These are phyloP conservation scores for Arachis monticola DNA, from an alignment of 331 rosid species.

Conservation along the genomic window DNA sequence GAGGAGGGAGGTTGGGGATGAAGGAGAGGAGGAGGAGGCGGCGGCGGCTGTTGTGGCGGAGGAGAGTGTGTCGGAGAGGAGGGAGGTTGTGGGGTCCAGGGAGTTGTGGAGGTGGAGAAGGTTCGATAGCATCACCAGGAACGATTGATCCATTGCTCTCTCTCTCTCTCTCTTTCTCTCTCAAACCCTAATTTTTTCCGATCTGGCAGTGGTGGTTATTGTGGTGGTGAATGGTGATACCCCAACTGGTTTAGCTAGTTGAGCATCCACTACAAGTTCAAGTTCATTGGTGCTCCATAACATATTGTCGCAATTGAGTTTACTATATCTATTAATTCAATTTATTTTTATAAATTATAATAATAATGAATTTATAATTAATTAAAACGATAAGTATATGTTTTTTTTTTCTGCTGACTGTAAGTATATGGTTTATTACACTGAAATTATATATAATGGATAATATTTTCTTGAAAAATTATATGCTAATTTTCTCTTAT, in stretches of 20 bases:
- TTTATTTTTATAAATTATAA: no score
- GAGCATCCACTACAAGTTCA: not conserved
- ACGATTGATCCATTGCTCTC: conserved; percentile 69
- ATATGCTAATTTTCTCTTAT: no score
- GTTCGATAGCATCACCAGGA: conserved; percentile 80
- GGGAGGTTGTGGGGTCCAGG: conserved; percentile 79
- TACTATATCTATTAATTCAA: no score
- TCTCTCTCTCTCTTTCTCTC: not conserved
- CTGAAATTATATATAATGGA: no score
- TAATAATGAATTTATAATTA: no score
- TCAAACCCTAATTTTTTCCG: conserved; percentile 25
- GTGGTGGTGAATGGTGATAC: not conserved
- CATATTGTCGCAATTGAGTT: no score
- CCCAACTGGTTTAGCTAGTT: not conserved
- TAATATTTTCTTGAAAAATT: no score
- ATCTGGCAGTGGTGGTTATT: not conserved
- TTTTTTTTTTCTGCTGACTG: no score
- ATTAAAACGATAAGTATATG: no score
- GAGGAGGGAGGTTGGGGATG: conserved; percentile 71
- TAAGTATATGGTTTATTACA: no score
- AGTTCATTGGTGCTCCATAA: not conserved
- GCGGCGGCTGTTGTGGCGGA: conserved; percentile 50
- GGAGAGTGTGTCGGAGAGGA: conserved; percentile 63
- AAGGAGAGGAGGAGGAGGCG: conserved; percentile 50
- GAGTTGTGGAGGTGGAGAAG: conserved; percentile 93